Base-by-base conservation (phyloP, 1,284 basidiomycete genomes). In the Fomitopsis schrenkii region DNA sequence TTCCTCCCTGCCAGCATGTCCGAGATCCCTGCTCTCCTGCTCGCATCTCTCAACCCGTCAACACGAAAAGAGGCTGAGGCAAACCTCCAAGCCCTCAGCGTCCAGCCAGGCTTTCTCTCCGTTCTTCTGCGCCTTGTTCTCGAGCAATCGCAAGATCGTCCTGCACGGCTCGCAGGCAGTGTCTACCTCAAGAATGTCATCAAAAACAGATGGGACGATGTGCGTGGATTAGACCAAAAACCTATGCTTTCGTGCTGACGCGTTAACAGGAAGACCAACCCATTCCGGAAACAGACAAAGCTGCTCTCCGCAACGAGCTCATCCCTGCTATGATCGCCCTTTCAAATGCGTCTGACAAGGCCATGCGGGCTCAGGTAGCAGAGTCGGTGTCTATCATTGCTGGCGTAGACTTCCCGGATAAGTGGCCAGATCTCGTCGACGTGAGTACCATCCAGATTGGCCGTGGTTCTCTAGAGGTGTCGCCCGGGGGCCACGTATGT, bases 111-210 rank as follows among this genome's bases (percentile, higher is more conserved):
- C n/a, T 97, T 97, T 75, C 81, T 95, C 15, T 78, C 84, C 1
- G 81, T 85, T 70, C 80, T 94, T 38, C 83, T 95, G 35, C 75
- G 79, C 50, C 84, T 96, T 63, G 85, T 94, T 60, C 83, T 95
- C 64, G 82, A 91, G 67, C 72, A 80, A 41, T 76, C 85, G 1
- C 83, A 88, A 69, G 84, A 90, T 72, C 85, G 85, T 63, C 78
- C 90, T 1, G 84, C 92, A 41, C 80, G 94, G 68, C 86, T 95
- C 61, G 86, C 93, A 2, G 95, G 86, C 1, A 88, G 90, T 61
- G 87, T 97, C 52, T 95, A 91, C 76, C 86, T 97, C 65, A 97
- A 97, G 79, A 97, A 97, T 72, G 82, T 88, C 26, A 84, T 93
- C 58, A 94, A 91, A 73, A 78, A 85, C 45, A 83, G 89, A 75